Conservation (phyloP, 345 rosid genomes). For the Conringia planisiliqua region DNA sequence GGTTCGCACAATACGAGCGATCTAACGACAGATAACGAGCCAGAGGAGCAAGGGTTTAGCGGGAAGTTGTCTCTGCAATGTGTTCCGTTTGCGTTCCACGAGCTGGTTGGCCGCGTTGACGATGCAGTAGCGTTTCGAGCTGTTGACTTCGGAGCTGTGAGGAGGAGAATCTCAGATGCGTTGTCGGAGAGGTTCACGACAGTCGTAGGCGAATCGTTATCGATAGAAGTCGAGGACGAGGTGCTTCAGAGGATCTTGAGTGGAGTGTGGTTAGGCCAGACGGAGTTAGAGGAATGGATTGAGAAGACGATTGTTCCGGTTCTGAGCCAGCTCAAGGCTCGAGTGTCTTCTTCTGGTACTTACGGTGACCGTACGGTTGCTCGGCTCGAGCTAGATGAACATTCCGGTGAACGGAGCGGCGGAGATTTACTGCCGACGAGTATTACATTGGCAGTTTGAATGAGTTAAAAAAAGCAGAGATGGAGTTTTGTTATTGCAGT, state of each 20-base stretch:
- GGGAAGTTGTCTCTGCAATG: conserved; percentile 29
- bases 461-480: conserved; percentile 1
- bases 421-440: conserved; percentile 28
- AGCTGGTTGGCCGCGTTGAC: conserved; percentile 60
- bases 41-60: conserved; percentile 29
- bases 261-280: conserved; percentile 63
- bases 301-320: conserved; percentile 65
- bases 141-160: conserved; percentile 60
- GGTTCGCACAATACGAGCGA: conserved; percentile 87
- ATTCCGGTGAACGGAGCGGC: conserved; percentile 2
- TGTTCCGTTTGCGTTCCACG: conserved; percentile 37
- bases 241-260: conserved; percentile 74
- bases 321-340: conserved; percentile 51
- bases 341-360: conserved; percentile 30
- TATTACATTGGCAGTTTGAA: conserved; percentile 26
- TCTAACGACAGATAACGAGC: conserved; percentile 76
- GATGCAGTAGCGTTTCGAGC: conserved; percentile 62
- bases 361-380: conserved; percentile 30
- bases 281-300: conserved; percentile 73
- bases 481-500: conserved; percentile 3
- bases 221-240: conserved; percentile 57
- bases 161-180: conserved; percentile 35
- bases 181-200: conserved; percentile 47
- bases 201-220: conserved; percentile 36
- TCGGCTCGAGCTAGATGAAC: conserved; percentile 32